Evolutionary conservation across 192 early-diverging fungal species (phyloP), one percentile per base, ranked within the genome.

Genomic region (Coemansia sp.): DNA sequence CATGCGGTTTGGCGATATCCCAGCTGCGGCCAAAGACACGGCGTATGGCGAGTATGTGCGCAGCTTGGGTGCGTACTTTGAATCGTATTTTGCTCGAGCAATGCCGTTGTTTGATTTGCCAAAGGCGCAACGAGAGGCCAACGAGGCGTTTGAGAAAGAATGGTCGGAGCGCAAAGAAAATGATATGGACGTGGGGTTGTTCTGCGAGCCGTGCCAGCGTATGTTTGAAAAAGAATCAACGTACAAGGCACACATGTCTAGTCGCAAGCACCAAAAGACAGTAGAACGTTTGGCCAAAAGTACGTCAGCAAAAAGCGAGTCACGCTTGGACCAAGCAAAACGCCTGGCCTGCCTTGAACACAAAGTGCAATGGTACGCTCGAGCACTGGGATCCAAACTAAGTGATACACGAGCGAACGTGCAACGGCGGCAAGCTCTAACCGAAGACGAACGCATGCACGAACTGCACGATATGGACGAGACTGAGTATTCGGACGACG

Each of bases 241-340:
- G 2, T 95, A 85, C 73, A 83, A 86, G n/a, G 88, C 87, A 8
- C 95, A 98, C 63, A 75, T 94, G 63, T 88, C 75, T 21, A 92
- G 94, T 32, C 94, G 93, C 75, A 97, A 97, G 68, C 96, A 98
- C 72, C 84, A 87, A 41, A 97, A 94, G 65, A 91, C 90, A 2
- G 87, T 84, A 8, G 64, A 15, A 39, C 71, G 58, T 56, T 29
- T 60, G 64, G 69, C 43, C 43, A 45, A 45, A 5, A 45, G 43
- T 0, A 2, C 3, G 14, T 11, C 12, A 0, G 19, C 47, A 19
- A 17, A 21, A 6, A 4, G 38, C 22, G 67, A 72, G 41, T 75
- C 78, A 50, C 85, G 85, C 65, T 69, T 74, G 11, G 83, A 79
- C n/a, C 67, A 82, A 29, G 83, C 88, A 49, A 75, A 84, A 32